Conservation (phyloP, 148 eudicot species). For the Vaccinium vitisidaea region DNA sequence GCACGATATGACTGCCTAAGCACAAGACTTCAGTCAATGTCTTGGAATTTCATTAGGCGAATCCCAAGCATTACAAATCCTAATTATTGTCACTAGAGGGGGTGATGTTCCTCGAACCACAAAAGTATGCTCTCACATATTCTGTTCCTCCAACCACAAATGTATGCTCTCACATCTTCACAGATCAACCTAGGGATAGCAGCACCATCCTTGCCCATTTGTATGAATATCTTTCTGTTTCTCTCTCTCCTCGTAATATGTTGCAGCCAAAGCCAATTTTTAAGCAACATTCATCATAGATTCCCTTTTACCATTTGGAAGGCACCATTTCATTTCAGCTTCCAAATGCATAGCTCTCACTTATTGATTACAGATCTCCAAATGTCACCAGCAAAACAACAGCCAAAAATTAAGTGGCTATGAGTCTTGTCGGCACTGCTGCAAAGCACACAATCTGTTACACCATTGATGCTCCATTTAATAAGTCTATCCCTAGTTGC, state of each 20-base stretch:
- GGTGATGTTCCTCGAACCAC: not conserved
- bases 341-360: not conserved
- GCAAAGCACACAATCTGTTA: not conserved
- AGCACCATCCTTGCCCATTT: not conserved
- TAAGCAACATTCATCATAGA: not conserved
- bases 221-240: not conserved
- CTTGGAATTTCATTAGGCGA: not conserved
- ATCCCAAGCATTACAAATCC: not conserved
- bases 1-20: not conserved
- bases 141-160: not conserved
- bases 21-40: not conserved
- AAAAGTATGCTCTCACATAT: not conserved
- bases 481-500: not conserved
- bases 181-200: not conserved
- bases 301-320: not conserved
- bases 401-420: not conserved
- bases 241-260: not conserved
- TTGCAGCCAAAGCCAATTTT: not conserved
- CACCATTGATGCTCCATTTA: not conserved
- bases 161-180: not conserved
- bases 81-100: not conserved
- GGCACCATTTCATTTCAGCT: not conserved
- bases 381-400: not conserved
- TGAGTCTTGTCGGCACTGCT: not conserved
- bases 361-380: not conserved